phyloP scores from a whole-genome alignment of 495 filamentous ascomycete genomes.

The Aspergillus indologenus region DNA sequence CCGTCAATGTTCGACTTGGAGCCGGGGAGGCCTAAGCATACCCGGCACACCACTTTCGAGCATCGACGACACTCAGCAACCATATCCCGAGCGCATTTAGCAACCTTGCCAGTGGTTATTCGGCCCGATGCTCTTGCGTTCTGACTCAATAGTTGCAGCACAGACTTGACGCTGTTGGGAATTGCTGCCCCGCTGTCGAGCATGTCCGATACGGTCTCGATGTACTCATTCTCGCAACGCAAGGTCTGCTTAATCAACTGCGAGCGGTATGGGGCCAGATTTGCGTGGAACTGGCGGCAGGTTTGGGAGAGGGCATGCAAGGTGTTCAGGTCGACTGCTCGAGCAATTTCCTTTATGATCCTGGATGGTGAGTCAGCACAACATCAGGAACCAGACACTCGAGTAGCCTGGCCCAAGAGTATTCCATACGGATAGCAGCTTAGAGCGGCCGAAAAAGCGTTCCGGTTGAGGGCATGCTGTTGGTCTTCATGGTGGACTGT shows the following conservation, averaged over 20 bases:
- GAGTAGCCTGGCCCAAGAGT: slow-evolving; percentile 20
- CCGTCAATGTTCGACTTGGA: neutral
- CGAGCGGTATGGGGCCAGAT: slow-evolving; percentile 70
- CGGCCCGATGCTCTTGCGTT: slow-evolving; percentile 32
- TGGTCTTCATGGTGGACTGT: slow-evolving; percentile 25
- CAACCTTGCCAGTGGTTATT: slow-evolving; percentile 61
- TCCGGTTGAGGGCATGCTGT: slow-evolving; percentile 59
- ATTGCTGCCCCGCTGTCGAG: slow-evolving; percentile 31
- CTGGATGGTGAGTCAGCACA: slow-evolving; percentile 45
- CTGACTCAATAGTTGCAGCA: slow-evolving; percentile 34
- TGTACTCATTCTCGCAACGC: slow-evolving; percentile 70
- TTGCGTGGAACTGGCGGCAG: slow-evolving; percentile 73
- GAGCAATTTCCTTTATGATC: slow-evolving; percentile 70
- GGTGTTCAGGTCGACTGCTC: slow-evolving; percentile 76
- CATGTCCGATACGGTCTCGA: slow-evolving; percentile 40
- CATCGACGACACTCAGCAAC: slow-evolving; percentile 79
- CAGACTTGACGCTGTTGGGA: slow-evolving; percentile 37
- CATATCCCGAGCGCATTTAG: slow-evolving; percentile 78
- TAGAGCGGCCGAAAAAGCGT: slow-evolving; percentile 71
- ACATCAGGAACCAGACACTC: slow-evolving; percentile 17
- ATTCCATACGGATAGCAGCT: slow-evolving; percentile 82
- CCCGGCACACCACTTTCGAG: slow-evolving; percentile 71
- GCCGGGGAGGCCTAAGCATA: slow-evolving; percentile 28
- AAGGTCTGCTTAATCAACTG: slow-evolving; percentile 70
- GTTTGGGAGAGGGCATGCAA: slow-evolving; percentile 75